A percentile compares a stretch with the other conserved stretches of the same genome.
These are phyloP conservation scores for Dictyostelium firmibasis DNA, from an alignment of 78 protist species.

Conservation along the genomic window DNA sequence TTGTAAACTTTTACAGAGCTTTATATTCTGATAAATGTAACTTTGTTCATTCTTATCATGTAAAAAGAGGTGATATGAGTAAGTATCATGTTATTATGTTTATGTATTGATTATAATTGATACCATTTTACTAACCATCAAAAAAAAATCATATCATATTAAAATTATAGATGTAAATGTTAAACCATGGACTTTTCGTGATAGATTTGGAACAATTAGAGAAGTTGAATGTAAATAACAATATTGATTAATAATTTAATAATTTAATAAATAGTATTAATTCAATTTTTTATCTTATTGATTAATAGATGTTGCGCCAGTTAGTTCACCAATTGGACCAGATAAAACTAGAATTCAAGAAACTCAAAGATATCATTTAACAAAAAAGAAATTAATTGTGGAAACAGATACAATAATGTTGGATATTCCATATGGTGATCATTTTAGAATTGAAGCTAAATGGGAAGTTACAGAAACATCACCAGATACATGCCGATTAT, in stretches of 20 bases:
- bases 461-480: constrained; percentile 77
- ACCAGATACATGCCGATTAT: constrained; percentile 56
- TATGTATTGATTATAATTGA: too few species aligned
- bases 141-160: too few species aligned
- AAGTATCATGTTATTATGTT: too few species aligned
- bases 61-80: constrained; percentile 50
- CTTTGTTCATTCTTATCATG: constrained; percentile 50
- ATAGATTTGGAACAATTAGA: constrained; percentile 63
- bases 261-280: background rate
- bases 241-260: background rate
- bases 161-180: constrained; percentile 8
- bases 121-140: too few species aligned
- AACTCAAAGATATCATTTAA: constrained; percentile 79
- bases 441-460: constrained; percentile 81
- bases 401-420: constrained; percentile 79
- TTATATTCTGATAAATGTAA: constrained; percentile 67
- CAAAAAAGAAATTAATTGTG: constrained; percentile 14
- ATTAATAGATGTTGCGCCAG: constrained; percentile 66
- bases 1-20: constrained; percentile 50
- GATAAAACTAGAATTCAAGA: constrained; percentile 74
- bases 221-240: constrained; percentile 52
- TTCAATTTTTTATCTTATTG: background rate
- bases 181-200: constrained; percentile 49
- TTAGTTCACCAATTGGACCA: constrained; percentile 85
- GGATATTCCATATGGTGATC: constrained; percentile 86